phyloP scores from a whole-genome alignment of 768 basidiomycete genomes.

The Suillus hirtellus region DNA sequence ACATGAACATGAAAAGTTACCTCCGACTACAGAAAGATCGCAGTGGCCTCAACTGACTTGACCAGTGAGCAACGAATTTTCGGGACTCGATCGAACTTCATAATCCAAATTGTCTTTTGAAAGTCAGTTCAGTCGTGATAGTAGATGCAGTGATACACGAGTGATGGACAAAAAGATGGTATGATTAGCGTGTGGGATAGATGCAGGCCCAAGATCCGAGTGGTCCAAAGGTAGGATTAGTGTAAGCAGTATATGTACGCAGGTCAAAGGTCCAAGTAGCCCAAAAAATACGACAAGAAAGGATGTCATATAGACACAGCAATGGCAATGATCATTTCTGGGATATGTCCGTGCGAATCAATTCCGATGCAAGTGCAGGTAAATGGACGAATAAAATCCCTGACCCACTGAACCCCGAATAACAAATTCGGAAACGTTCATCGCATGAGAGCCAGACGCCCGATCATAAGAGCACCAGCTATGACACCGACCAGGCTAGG shows the following conservation, averaged over 20 bases:
- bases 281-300: background rate
- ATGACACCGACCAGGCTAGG: conserved; percentile 16
- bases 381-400: conserved; percentile 14
- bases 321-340: background rate
- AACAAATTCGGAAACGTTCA: conserved; percentile 1
- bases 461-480: conserved; percentile 19
- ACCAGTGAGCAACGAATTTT: no score
- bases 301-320: background rate
- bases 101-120: background rate
- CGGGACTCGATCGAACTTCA: no score
- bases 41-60: background rate
- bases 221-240: background rate
- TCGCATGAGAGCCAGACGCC: conserved; percentile 8
- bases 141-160: no score
- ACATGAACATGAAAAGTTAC: no score
- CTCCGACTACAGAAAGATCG: background rate
- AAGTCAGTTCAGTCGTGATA: background rate
- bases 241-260: background rate
- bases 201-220: background rate
- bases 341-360: conserved; percentile 1
- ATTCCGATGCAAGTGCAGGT: conserved; percentile 10
- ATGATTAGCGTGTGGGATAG: background rate
- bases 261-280: background rate
- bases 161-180: background rate
- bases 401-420: conserved; percentile 8